A percentile compares a stretch with the other conserved stretches of the same genome.
These are phyloP conservation scores for Graphilbum fragrans DNA, from an alignment of 2,329 filamentous ascomycete genomes.

Conservation along the genomic window DNA sequence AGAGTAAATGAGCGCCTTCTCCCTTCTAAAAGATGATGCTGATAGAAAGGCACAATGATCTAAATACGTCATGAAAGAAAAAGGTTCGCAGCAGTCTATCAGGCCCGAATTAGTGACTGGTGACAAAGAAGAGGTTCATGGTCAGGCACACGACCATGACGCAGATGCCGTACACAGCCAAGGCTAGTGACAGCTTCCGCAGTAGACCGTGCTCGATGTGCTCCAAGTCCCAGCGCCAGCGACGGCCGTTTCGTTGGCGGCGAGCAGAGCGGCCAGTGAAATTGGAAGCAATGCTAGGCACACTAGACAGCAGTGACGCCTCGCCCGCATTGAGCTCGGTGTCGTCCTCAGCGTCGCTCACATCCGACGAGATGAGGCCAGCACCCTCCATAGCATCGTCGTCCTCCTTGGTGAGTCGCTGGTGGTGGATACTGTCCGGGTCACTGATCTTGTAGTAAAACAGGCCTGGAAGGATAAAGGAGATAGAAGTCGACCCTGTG, in stretches of 20 bases:
- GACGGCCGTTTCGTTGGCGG: slow-evolving; percentile 35
- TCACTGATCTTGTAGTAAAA: slow-evolving; percentile 99
- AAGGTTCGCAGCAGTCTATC: no score
- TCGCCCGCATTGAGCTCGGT: slow-evolving; percentile 21
- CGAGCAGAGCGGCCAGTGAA: slow-evolving; percentile 22
- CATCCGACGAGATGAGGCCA: slow-evolving; percentile 1
- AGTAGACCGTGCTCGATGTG: slow-evolving; percentile 54
- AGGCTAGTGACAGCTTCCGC: slow-evolving; percentile 58
- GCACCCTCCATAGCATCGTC: slow-evolving; percentile 61
- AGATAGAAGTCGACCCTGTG: slow-evolving; percentile 90
- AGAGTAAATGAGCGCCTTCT: no score
- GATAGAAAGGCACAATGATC: no score
- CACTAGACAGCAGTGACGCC: slow-evolving; percentile 29
- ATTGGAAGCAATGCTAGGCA: slow-evolving; percentile 29
- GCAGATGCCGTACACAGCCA: slow-evolving; percentile 71
- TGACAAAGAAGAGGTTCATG: slow-evolving; percentile 73
- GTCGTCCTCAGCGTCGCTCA: slow-evolving; percentile 29
- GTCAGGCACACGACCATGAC: slow-evolving; percentile 85
- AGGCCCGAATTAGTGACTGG: slow-evolving; percentile 36
- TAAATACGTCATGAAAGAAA: no score
- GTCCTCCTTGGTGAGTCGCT: slow-evolving; percentile 79
- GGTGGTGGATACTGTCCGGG: slow-evolving; percentile 76
- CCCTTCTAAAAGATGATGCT: no score
- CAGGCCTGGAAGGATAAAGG: slow-evolving; percentile 87
- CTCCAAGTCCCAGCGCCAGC: slow-evolving; percentile 48